phyloP scores from a whole-genome alignment of 2,329 filamentous ascomycete genomes.

The Stagonosporopsis cucurbitacearum region DNA sequence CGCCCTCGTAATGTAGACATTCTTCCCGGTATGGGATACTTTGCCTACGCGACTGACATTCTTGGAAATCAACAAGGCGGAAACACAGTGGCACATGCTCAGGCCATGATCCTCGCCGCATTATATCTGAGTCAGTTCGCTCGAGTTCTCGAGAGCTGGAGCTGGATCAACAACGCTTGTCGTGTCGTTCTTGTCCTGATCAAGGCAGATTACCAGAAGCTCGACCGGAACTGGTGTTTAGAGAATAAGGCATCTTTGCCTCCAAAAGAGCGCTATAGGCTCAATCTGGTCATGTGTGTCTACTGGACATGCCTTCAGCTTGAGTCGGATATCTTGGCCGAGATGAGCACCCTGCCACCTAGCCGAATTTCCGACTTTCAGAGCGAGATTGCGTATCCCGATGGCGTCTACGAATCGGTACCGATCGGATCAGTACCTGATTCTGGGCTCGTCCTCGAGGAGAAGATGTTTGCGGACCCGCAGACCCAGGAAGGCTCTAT shows the following conservation, averaged over 20 bases:
- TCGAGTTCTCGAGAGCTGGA: constrained; percentile 84
- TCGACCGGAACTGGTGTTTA: constrained; percentile 32
- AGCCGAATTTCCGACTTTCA: constrained; percentile 67
- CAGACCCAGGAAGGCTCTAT: constrained; percentile 48
- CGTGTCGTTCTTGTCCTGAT: constrained; percentile 73
- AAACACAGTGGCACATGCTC: constrained; percentile 81
- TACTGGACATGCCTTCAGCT: constrained; percentile 96
- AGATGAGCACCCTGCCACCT: constrained; percentile 69
- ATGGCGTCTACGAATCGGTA: constrained; percentile 57
- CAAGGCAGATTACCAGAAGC: constrained; percentile 60
- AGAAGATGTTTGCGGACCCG: constrained; percentile 17
- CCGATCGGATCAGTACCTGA: constrained; percentile 21
- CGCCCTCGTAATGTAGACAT: constrained; percentile 74
- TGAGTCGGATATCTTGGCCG: constrained; percentile 91
- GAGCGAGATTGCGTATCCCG: constrained; percentile 70
- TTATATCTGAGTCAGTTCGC: constrained; percentile 89
- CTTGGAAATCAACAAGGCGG: constrained; percentile 80
- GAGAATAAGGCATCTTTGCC: constrained; percentile 22
- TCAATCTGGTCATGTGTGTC: constrained; percentile 63
- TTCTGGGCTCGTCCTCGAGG: constrained; percentile 10
- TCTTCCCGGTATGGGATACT: constrained; percentile 89
- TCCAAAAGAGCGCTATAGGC: constrained; percentile 38
- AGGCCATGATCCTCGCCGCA: constrained; percentile 82
- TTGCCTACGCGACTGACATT: constrained; percentile 84
- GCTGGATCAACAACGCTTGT: constrained; percentile 68